Conservation (phyloP, 768 basidiomycete species). For the Russula vinacea region DNA sequence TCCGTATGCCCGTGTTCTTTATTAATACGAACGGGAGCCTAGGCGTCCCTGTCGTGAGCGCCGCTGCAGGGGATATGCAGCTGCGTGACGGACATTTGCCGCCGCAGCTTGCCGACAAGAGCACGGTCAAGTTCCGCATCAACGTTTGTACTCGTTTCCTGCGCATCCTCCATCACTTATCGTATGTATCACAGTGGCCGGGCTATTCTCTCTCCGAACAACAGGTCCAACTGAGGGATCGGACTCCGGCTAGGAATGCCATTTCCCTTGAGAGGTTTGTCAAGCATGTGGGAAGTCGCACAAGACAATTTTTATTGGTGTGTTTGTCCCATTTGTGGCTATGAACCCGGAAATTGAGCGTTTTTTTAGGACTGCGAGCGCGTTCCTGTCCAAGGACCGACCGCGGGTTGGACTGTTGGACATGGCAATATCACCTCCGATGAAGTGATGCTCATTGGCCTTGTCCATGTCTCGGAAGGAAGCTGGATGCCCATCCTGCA, state of each 20-base stretch:
- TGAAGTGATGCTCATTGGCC: slow-evolving; percentile 24
- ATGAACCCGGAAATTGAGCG: slow-evolving; percentile 3
- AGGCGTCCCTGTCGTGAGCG: slow-evolving; percentile 18
- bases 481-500: slow-evolving; percentile 28
- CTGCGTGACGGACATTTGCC: slow-evolving; percentile 3
- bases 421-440: slow-evolving; percentile 6
- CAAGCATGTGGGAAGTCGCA: slow-evolving; percentile 19
- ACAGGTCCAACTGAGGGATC: slow-evolving; percentile 20
- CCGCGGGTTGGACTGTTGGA: slow-evolving; percentile 4
- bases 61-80: slow-evolving; percentile 17
- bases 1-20: slow-evolving; percentile 24
- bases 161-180: slow-evolving; percentile 5
- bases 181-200: slow-evolving; percentile 16
- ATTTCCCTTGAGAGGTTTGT: slow-evolving; percentile 17
- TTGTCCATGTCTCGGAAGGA: slow-evolving; percentile 24
- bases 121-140: slow-evolving; percentile 16
- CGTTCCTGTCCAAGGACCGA: background rate
- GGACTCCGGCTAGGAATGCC: background rate
- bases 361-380: slow-evolving; percentile 14
- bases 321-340: background rate
- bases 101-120: slow-evolving; percentile 17
- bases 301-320: slow-evolving; percentile 15
- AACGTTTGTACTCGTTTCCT: slow-evolving; percentile 10
- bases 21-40: slow-evolving; percentile 6
- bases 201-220: slow-evolving; percentile 18